Evolutionary conservation across 148 eudicot genomes (phyloP).

Genomic region (Talinum fruticosum): DNA sequence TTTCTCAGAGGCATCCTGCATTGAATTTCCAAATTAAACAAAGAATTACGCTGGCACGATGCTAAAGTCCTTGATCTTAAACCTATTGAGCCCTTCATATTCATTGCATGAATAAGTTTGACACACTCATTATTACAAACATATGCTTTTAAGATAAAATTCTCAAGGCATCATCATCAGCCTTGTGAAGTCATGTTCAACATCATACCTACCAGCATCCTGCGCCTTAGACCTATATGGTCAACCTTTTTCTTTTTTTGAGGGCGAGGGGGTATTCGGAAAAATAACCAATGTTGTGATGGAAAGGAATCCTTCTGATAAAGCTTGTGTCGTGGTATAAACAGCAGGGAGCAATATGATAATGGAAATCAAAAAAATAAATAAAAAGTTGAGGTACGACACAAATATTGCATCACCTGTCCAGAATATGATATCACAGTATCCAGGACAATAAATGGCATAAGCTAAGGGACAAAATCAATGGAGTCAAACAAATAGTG

Average conservation of each 20-base stretch:
- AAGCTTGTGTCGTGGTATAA: not conserved
- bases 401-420: not conserved
- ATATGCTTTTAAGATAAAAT: too few species aligned
- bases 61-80: too few species aligned
- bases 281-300: not conserved
- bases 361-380: not conserved
- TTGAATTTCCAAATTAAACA: too few species aligned
- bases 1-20: constrained; percentile 39
- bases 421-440: constrained; percentile 2
- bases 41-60: too few species aligned
- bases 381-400: not conserved
- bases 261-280: too few species aligned
- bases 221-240: not conserved
- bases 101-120: not conserved
- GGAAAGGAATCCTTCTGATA: not conserved
- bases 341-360: not conserved
- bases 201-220: too few species aligned
- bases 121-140: too few species aligned
- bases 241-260: not conserved
- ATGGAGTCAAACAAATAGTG: not conserved
- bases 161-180: too few species aligned
- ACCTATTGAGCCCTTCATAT: not conserved
- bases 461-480: not conserved
- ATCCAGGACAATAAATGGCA: not conserved
- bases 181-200: too few species aligned